Evolutionary conservation across 495 filamentous ascomycete species (phyloP).

Genomic region (Pyrenula massariospora): DNA sequence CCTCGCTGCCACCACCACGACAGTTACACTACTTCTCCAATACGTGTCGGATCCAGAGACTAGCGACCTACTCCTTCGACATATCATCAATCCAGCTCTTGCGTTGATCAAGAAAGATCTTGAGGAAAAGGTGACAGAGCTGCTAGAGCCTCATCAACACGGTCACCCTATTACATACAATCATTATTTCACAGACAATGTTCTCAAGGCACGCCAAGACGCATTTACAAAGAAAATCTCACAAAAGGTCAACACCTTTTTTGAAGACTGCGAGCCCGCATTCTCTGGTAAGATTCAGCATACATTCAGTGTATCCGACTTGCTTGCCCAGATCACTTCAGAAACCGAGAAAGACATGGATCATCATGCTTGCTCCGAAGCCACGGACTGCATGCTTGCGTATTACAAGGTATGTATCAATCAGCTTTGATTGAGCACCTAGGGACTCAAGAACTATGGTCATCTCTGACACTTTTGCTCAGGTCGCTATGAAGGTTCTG

Average conservation of each 20-base stretch:
- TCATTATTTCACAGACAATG: constrained; percentile 36
- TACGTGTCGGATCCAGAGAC: constrained; percentile 26
- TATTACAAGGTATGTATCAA: constrained; percentile 26
- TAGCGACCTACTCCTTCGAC: constrained; percentile 20
- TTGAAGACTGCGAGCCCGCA: constrained; percentile 7
- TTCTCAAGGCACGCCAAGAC: constrained; percentile 26
- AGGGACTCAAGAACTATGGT: too few species aligned
- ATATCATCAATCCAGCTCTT: constrained; percentile 25
- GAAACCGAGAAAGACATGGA: constrained; percentile 11
- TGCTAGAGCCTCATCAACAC: constrained; percentile 12
- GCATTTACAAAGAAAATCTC: constrained; percentile 11
- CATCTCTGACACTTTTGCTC: constrained; percentile 1
- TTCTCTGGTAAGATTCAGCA: constrained; percentile 1
- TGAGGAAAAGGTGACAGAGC: constrained; percentile 11
- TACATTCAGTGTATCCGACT: background rate
- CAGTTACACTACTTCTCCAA: constrained; percentile 18
- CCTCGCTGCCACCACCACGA: constrained; percentile 23
- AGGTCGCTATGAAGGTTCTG: constrained; percentile 52
- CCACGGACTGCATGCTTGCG: constrained; percentile 21
- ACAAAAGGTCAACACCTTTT: constrained; percentile 7
- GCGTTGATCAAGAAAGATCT: constrained; percentile 12
- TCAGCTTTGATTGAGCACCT: too few species aligned
- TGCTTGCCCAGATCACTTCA: constrained; percentile 2
- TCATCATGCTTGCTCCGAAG: constrained; percentile 14
- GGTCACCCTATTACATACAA: constrained; percentile 42